Percentiles rank a stretch among this genome's conserved stretches.
Evolutionary conservation across 2,329 filamentous ascomycete genomes (phyloP).

Genomic region (Talaromyces pinophilus): DNA sequence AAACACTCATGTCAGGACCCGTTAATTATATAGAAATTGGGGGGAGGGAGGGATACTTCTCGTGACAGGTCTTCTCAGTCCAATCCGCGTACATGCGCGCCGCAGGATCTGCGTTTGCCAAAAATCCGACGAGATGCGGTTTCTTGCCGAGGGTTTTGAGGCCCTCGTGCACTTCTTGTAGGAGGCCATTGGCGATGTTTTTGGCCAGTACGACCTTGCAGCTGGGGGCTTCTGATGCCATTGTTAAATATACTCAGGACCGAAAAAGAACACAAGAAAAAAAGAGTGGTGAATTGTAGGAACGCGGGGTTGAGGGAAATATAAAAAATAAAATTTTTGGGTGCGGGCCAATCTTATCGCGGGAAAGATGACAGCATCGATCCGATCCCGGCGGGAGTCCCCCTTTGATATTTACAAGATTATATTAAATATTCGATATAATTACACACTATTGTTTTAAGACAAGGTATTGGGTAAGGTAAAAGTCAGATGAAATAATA

Average conservation of each 20-base stretch:
- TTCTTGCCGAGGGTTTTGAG: slow-evolving; percentile 69
- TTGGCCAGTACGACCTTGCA: slow-evolving; percentile 94
- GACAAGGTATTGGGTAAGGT: not conserved
- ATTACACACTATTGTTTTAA: too few relatives aligned
- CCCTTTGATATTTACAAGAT: not conserved
- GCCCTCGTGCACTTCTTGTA: slow-evolving; percentile 75
- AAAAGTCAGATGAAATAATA: not conserved
- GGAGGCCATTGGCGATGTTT: slow-evolving; percentile 78
- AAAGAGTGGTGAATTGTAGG: not conserved
- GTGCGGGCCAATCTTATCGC: slow-evolving; percentile 20
- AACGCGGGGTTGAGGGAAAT: slow-evolving; percentile 17
- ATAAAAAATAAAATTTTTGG: slow-evolving; percentile 19
- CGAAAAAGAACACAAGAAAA: not conserved
- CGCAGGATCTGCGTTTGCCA: slow-evolving; percentile 88
- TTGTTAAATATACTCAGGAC: not conserved
- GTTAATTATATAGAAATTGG: too few relatives aligned
- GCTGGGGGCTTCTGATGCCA: slow-evolving; percentile 19
- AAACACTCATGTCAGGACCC: slow-evolving; percentile 45
- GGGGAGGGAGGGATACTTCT: slow-evolving; percentile 65
- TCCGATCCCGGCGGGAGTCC: slow-evolving; percentile 20
- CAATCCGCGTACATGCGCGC: slow-evolving; percentile 94
- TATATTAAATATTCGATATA: too few relatives aligned
- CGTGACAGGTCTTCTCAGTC: slow-evolving; percentile 93
- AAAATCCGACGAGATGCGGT: slow-evolving; percentile 84
- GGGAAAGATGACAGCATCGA: not conserved